Percentiles rank a stretch among this genome's conserved stretches.
Conservation (phyloP, 176 grass and related monocot genomes). For the Phyllostachys edulis region DNA sequence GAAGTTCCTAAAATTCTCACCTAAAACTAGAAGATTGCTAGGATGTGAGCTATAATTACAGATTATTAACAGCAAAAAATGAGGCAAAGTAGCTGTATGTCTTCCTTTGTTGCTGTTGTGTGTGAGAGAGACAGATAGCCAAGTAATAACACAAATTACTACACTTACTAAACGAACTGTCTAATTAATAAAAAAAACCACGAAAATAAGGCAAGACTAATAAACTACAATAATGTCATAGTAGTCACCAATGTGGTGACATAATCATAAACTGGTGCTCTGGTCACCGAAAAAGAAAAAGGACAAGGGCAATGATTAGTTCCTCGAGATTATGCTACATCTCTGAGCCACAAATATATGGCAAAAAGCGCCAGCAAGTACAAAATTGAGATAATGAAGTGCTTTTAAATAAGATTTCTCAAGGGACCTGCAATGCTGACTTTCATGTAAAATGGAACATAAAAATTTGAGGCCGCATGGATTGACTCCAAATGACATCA, state of each 20-base stretch:
- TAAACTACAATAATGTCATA: background rate
- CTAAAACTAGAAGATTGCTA: background rate
- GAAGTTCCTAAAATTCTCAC: too few relatives aligned
- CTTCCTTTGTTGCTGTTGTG: background rate
- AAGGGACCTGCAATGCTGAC: constrained; percentile 30
- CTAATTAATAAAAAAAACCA: background rate
- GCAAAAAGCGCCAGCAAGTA: constrained; percentile 36
- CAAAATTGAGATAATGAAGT: background rate
- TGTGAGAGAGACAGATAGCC: background rate
- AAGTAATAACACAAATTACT: background rate
- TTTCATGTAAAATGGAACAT: background rate
- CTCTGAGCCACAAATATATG: background rate
- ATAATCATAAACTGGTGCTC: background rate
- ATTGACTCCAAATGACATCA: background rate
- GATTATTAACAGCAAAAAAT: background rate
- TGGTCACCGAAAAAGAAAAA: background rate
- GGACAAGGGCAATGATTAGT: constrained; percentile 27
- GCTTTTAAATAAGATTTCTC: background rate
- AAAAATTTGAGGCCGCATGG: constrained; percentile 14
- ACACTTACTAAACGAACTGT: background rate
- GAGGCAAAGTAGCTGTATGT: background rate
- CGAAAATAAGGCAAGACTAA: background rate
- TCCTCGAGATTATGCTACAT: background rate
- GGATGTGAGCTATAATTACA: background rate
- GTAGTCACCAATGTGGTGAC: background rate